These are phyloP conservation scores for Fusarium aywerte DNA, from an alignment of 2,329 filamentous ascomycete genomes.

Conservation along the genomic window DNA sequence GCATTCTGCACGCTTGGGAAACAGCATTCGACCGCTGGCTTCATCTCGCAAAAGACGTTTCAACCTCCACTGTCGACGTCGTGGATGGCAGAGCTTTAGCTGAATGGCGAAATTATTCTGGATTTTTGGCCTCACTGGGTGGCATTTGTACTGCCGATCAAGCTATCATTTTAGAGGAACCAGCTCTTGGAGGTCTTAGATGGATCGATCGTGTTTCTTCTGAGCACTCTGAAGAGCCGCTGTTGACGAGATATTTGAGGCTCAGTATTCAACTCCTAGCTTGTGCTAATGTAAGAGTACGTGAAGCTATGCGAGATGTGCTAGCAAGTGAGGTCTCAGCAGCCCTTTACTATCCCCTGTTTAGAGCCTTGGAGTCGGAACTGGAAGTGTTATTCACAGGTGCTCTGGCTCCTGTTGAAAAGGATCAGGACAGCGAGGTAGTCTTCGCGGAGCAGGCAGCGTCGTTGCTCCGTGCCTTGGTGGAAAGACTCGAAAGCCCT, in stretches of 20 bases:
- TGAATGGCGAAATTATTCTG: conserved; percentile 76
- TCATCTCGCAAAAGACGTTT: conserved; percentile 71
- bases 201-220: conserved; percentile 73
- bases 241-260: conserved; percentile 69
- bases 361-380: conserved; percentile 72
- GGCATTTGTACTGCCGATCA: conserved; percentile 73
- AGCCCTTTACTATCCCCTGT: conserved; percentile 69
- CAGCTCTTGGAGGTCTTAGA: conserved; percentile 64
- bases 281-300: conserved; percentile 70
- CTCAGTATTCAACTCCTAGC: conserved; percentile 73
- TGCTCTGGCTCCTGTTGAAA: conserved; percentile 61
- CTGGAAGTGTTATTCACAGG: conserved; percentile 71
- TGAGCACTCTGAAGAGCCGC: conserved; percentile 69
- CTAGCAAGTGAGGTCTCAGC: conserved; percentile 73
- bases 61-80: conserved; percentile 60
- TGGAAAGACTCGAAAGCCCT: conserved; percentile 72
- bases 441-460: conserved; percentile 75
- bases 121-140: conserved; percentile 73
- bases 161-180: conserved; percentile 66
- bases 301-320: conserved; percentile 74
- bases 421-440: conserved; percentile 68
- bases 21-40: conserved; percentile 73
- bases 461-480: conserved; percentile 69
- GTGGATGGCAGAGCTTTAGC: conserved; percentile 67
- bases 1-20: conserved; percentile 76